Percentiles rank a stretch among this genome's conserved stretches.
These are phyloP conservation scores for Solanum boliviense DNA, from an alignment of 257 asterid species.

Conservation along the genomic window DNA sequence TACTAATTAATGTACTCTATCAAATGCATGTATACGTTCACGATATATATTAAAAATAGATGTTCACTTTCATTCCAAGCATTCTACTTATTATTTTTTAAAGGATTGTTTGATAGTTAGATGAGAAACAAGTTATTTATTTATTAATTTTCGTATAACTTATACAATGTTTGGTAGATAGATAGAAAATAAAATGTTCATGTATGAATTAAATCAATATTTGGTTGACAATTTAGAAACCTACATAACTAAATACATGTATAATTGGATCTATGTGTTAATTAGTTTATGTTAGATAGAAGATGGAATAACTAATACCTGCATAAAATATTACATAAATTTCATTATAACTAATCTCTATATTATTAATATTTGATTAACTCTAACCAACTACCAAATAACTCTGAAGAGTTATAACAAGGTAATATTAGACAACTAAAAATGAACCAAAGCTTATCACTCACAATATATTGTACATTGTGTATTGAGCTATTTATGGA, in stretches of 20 bases:
- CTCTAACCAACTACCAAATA: accelerated
- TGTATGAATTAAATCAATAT: not conserved
- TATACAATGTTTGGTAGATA: accelerated
- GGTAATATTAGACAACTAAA: too few species aligned
- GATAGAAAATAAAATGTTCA: too few species aligned
- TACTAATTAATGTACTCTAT: not conserved
- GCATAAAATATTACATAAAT: not conserved
- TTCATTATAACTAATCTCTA: not conserved
- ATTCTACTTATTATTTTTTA: too few species aligned
- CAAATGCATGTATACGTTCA: not conserved
- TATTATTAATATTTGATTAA: too few species aligned
- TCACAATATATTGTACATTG: not conserved
- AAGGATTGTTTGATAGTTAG: too few species aligned
- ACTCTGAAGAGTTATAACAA: not conserved
- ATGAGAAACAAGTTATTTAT: too few species aligned
- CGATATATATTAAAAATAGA: too few species aligned
- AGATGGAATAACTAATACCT: not conserved
- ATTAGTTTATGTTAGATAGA: not conserved
- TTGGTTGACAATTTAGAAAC: not conserved
- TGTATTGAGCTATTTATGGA: not conserved
- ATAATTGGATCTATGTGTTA: too few species aligned
- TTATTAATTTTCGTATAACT: too few species aligned
- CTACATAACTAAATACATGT: too few species aligned
- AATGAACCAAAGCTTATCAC: too few species aligned
- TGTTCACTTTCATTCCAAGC: too few species aligned